Conservation (phyloP, 2,329 filamentous ascomycete species). For the Arthroderma sp. region DNA sequence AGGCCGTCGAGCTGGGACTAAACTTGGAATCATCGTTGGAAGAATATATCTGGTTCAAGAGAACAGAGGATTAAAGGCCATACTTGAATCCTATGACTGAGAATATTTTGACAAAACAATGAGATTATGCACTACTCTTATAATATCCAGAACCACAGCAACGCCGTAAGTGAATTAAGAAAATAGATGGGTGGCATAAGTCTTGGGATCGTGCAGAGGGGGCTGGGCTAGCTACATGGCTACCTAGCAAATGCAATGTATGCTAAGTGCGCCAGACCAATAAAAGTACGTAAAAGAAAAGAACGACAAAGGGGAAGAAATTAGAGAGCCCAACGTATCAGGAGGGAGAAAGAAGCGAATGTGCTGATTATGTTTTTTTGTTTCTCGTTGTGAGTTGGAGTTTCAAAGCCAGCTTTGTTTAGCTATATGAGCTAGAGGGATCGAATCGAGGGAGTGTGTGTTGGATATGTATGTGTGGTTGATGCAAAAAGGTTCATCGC, state of each 20-base stretch:
- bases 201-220: constrained; percentile 1
- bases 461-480: not conserved
- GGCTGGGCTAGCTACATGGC: not conserved
- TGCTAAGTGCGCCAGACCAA: not conserved
- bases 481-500: not conserved
- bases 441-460: not conserved
- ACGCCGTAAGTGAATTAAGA: not conserved
- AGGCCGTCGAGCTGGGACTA: constrained; percentile 17
- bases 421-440: not conserved
- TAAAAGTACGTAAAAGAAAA: constrained; percentile 1
- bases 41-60: constrained; percentile 18
- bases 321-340: constrained; percentile 11
- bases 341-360: constrained; percentile 7
- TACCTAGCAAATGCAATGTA: constrained; percentile 2
- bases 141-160: not conserved
- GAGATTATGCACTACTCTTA: not conserved
- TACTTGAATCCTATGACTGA: not conserved
- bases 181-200: not conserved
- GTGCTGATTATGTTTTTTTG: constrained; percentile 10
- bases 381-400: not conserved
- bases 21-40: constrained; percentile 17
- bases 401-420: not conserved
- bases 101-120: not conserved
- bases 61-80: not conserved
- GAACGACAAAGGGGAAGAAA: constrained; percentile 5